Conservation (phyloP, 257 asterid species). For the Solanum virginianum region DNA sequence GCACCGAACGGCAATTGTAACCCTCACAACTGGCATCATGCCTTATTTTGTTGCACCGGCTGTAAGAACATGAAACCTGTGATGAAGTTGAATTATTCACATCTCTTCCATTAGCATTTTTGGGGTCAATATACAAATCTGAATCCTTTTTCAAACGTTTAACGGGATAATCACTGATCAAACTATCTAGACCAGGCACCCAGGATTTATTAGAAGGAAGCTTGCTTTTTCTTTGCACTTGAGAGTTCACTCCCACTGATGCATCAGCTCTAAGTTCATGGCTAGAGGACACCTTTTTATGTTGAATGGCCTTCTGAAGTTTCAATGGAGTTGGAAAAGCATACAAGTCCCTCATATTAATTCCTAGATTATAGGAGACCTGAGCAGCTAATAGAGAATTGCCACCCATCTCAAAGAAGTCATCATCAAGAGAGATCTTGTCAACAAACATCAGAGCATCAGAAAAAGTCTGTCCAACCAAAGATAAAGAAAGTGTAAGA, state of each 20-base stretch:
- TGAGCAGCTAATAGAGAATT: slow-evolving; percentile 79
- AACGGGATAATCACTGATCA: slow-evolving; percentile 14
- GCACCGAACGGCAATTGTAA: slow-evolving; percentile 15
- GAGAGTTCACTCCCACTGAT: slow-evolving; percentile 12
- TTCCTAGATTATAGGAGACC: slow-evolving; percentile 66
- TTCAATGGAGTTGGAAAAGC: slow-evolving; percentile 53
- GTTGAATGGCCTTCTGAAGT: slow-evolving; percentile 55
- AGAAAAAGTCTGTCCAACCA: slow-evolving; percentile 50
- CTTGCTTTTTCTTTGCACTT: slow-evolving; percentile 8
- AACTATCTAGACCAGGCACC: neutral
- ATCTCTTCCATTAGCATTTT: slow-evolving; percentile 15
- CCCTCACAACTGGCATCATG: slow-evolving; percentile 35
- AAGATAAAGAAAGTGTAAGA: neutral
- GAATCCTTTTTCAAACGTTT: slow-evolving; percentile 41
- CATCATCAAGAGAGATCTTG: slow-evolving; percentile 45
- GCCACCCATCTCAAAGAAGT: slow-evolving; percentile 87
- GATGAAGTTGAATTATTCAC: slow-evolving; percentile 14
- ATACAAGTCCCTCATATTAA: slow-evolving; percentile 71
- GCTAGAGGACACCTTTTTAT: slow-evolving; percentile 15
- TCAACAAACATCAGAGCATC: slow-evolving; percentile 62
- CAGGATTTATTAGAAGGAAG: slow-evolving; percentile 12
- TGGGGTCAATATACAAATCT: neutral
- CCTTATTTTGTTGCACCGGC: slow-evolving; percentile 62
- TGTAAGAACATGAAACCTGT: slow-evolving; percentile 44
- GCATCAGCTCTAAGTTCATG: slow-evolving; percentile 17